These are phyloP conservation scores for Patellifolia procumbens DNA, from an alignment of 179 eudicot species.

Conservation along the genomic window DNA sequence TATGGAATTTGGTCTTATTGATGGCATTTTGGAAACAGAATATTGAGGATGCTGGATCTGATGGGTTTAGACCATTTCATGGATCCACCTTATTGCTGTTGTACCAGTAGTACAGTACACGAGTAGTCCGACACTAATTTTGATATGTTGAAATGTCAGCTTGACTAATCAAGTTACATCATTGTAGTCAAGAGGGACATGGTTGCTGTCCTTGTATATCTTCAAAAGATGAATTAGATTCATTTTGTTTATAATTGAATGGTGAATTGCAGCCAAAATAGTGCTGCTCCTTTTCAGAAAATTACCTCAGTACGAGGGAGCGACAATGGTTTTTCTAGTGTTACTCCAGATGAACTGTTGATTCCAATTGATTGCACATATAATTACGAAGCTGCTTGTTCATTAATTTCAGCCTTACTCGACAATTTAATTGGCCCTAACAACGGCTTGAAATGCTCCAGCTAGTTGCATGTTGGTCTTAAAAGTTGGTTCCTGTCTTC, in stretches of 20 bases:
- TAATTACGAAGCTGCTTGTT: neutral
- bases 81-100: conserved; percentile 4
- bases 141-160: neutral
- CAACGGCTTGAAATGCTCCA: no score
- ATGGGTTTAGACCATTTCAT: neutral
- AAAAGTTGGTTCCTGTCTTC: no score
- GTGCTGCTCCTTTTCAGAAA: neutral
- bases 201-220: conserved; percentile 23
- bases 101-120: conserved; percentile 20
- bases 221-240: conserved; percentile 6
- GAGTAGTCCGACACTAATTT: neutral
- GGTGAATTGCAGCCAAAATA: neutral
- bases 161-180: neutral
- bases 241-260: neutral
- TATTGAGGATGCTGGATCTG: conserved; percentile 30
- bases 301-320: conserved; percentile 2
- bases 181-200: neutral
- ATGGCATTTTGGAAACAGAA: conserved; percentile 75
- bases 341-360: neutral
- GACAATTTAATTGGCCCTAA: no score
- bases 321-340: neutral
- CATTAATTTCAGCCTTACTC: no score
- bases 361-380: no score
- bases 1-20: conserved; percentile 85
- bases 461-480: no score